These are phyloP conservation scores for Monoraphidium neglectum DNA, from an alignment of 139 green algal species.

Conservation along the genomic window DNA sequence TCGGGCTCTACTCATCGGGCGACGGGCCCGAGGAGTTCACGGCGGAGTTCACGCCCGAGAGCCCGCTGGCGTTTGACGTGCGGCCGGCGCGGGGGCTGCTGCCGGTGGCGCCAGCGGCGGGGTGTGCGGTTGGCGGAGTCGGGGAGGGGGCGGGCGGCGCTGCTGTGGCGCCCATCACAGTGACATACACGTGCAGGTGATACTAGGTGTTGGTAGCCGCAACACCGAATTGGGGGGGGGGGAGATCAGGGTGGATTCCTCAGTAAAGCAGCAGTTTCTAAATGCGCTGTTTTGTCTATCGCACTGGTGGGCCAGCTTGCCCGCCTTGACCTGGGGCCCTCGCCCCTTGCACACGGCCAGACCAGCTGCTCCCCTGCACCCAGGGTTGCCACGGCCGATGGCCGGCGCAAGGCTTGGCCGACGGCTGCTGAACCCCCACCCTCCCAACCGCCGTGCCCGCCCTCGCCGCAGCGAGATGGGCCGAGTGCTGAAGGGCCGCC, in stretches of 20 bases:
- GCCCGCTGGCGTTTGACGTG: constrained; percentile 42
- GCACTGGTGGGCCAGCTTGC: background rate
- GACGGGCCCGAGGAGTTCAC: constrained; percentile 32
- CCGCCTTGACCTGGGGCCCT: background rate
- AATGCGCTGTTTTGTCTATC: too few species aligned
- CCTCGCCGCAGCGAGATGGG: constrained; percentile 37
- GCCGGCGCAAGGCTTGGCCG: too few species aligned
- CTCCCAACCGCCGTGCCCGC: too few species aligned
- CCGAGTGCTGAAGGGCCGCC: constrained; percentile 20
- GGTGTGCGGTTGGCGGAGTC: background rate
- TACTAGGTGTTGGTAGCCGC: background rate
- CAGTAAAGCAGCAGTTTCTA: background rate
- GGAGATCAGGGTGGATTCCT: background rate
- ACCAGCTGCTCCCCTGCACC: background rate
- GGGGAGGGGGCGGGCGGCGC: background rate
- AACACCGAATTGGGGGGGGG: background rate
- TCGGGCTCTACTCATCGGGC: constrained; percentile 11
- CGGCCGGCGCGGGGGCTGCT: constrained; percentile 20
- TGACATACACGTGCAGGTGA: constrained; percentile 29
- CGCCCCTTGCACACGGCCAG: background rate
- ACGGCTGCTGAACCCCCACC: too few species aligned
- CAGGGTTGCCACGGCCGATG: background rate
- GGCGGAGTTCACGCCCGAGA: constrained; percentile 42
- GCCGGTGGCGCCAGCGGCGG: background rate
- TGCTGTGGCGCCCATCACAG: background rate